These are phyloP conservation scores for Pelargonium nanum DNA, from an alignment of 345 rosid species.

Conservation along the genomic window DNA sequence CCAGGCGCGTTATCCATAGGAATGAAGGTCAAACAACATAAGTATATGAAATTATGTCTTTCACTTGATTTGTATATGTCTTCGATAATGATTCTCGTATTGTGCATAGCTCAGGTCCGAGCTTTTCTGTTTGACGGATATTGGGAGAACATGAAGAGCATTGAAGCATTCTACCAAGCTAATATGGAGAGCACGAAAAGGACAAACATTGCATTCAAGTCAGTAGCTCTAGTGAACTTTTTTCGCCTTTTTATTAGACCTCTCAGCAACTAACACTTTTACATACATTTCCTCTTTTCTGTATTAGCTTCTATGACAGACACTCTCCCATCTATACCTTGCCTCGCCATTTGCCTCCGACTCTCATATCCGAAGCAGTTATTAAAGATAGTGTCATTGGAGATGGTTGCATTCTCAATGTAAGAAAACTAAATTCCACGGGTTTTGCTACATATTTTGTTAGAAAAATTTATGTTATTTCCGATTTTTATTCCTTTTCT, in stretches of 20 bases:
- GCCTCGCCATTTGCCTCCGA: constrained; percentile 75
- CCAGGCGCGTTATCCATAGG: constrained; percentile 56
- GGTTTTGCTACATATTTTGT: not conserved
- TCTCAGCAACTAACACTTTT: not conserved
- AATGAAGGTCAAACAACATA: constrained; percentile 43
- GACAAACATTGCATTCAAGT: constrained; percentile 29
- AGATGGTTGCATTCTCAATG: constrained; percentile 73
- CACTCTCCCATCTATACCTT: constrained; percentile 47
- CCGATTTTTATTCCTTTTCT: constrained; percentile 8
- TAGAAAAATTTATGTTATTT: constrained; percentile 4
- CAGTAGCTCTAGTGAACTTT: constrained; percentile 23
- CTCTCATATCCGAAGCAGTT: constrained; percentile 35
- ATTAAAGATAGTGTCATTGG: constrained; percentile 56
- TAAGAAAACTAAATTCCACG: constrained; percentile 18
- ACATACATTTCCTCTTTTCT: constrained; percentile 5
- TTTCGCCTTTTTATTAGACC: too few species aligned
- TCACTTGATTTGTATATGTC: not conserved
- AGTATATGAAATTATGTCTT: not conserved
- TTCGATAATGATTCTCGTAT: not conserved
- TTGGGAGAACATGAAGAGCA: constrained; percentile 70
- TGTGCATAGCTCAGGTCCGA: constrained; percentile 36
- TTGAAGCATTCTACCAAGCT: constrained; percentile 59
- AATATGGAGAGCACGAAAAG: constrained; percentile 63
- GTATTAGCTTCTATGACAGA: constrained; percentile 44
- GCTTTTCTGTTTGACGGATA: constrained; percentile 57